Evolutionary conservation across 1,284 basidiomycete species (phyloP).

Genomic region (Pholiota adiposa): DNA sequence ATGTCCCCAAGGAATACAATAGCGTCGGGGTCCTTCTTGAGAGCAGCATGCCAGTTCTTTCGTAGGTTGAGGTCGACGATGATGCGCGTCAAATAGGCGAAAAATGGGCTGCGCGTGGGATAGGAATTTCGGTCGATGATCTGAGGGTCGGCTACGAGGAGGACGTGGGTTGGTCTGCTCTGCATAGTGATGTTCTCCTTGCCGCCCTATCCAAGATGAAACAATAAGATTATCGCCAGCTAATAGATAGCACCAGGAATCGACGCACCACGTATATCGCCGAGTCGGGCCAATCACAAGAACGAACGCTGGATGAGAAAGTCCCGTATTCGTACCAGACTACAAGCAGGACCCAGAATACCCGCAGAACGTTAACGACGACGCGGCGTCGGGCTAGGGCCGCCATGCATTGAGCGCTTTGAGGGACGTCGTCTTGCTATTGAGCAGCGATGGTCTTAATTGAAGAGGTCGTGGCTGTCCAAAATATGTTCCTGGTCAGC

Average conservation of each 20-base stretch:
- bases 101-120: constrained; percentile 50
- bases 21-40: constrained; percentile 65
- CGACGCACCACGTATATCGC: not conserved
- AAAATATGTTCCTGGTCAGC: not conserved
- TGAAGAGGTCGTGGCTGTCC: not conserved
- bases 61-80: constrained; percentile 77
- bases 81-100: constrained; percentile 57
- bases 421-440: not conserved
- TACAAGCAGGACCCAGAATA: constrained; percentile 38
- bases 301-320: constrained; percentile 53
- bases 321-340: constrained; percentile 71
- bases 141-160: constrained; percentile 85
- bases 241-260: not conserved
- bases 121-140: constrained; percentile 72
- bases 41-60: constrained; percentile 80
- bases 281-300: constrained; percentile 66
- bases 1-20: constrained; percentile 89
- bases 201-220: not conserved
- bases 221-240: not conserved
- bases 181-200: constrained; percentile 1
- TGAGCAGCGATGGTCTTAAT: not conserved
- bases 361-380: constrained; percentile 35
- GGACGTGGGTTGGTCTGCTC: constrained; percentile 50
- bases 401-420: constrained; percentile 26
- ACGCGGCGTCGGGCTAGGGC: constrained; percentile 26